Base-by-base conservation (phyloP, 352 stramenopile species). In the Globisporangium orthogonon region DNA sequence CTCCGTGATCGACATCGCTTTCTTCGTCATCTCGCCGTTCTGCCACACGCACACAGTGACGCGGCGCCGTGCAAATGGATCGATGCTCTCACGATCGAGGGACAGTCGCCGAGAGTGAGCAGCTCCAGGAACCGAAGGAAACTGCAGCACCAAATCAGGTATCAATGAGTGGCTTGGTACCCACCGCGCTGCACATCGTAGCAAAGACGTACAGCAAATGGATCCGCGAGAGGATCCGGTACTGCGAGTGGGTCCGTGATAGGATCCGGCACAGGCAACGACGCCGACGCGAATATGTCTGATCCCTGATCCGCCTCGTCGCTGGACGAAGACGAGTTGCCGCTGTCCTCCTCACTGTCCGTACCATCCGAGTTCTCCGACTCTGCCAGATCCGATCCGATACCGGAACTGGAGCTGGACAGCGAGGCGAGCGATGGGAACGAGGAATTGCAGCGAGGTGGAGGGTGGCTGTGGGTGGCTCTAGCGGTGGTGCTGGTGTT, bases 21-120 rank as follows among this genome's bases (percentile, higher is more conserved):
- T 73, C 62, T 93, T 93, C 18, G 74, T 73, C 6, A 78, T 71
- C 30, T 78, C 60, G 0, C 81, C 79, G 45, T 85, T 69, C 59
- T 90, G 81, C 83, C 83, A 93, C 0, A 93, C 74, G 40, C 78
- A 89, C 10, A 93, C 83, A 29, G 71, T 90, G 14, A 93, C 75
- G 28, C 79, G 78, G 46, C 83, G 76, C 49, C 78, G 73, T 33
- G 75, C 65, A 50, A 90, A 82, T 29, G 77, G 73, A 11, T 87
- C 76, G 18, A 50, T 55, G 44, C 69, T 67, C 28, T 63, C 67
- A 37, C 69, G 67, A 9, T 78, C 72, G 39, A 70, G 53, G 3
- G 61, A 71, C 14, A 71, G 62, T 33, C 70, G 66, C 43, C 70
- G 67, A 28, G 69, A 59, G 40, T 71, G 69, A 10, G 74, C 63